These are phyloP conservation scores for Pseudocercospora fuligena DNA, from an alignment of 2,329 filamentous ascomycete species.

Conservation along the genomic window DNA sequence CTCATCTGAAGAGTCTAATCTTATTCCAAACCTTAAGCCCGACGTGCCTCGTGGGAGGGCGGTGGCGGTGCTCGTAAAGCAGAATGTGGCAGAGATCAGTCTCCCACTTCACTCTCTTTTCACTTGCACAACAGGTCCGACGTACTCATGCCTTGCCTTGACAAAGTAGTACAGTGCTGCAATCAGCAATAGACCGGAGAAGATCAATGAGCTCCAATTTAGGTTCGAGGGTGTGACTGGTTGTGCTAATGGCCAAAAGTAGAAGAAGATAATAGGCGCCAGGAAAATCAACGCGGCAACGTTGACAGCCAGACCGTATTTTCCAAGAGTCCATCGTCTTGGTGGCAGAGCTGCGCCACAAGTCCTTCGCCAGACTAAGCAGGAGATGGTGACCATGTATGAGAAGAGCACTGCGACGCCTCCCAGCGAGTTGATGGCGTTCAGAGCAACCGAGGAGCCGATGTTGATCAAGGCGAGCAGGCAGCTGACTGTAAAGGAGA, in stretches of 20 bases:
- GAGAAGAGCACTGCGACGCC: constrained; percentile 46
- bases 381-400: constrained; percentile 46
- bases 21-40: no score
- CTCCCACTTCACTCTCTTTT: background rate
- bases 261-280: constrained; percentile 24
- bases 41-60: no score
- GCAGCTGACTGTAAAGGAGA: constrained; percentile 17
- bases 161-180: background rate
- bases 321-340: constrained; percentile 46
- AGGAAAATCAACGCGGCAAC: constrained; percentile 32
- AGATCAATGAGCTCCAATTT: constrained; percentile 28
- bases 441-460: constrained; percentile 47
- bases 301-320: constrained; percentile 47
- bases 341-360: constrained; percentile 41
- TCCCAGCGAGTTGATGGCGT: constrained; percentile 48
- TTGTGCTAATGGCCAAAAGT: constrained; percentile 22
- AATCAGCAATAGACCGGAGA: constrained; percentile 22
- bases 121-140: background rate
- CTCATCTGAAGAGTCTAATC: no score
- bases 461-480: constrained; percentile 38
- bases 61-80: no score
- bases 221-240: constrained; percentile 21
- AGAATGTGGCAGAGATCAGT: no score
- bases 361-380: constrained; percentile 44
- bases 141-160: background rate